A percentile compares a stretch with the other conserved stretches of the same genome.
phyloP scores from a whole-genome alignment of 2,329 filamentous ascomycete genomes.

The Chrysoporthe cubensis region DNA sequence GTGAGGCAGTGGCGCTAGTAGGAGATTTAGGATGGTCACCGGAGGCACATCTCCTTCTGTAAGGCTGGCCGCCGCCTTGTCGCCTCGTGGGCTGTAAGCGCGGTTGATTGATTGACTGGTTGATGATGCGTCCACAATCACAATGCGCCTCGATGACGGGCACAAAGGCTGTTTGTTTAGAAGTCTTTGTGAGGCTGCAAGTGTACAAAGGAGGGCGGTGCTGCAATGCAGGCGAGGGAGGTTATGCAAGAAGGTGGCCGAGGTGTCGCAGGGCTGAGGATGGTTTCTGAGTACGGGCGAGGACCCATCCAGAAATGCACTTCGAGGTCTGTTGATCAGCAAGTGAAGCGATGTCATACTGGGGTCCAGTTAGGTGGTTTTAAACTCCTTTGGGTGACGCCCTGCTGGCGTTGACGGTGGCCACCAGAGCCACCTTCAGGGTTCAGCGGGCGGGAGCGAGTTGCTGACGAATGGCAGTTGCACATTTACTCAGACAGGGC shows the following conservation, averaged over 20 bases:
- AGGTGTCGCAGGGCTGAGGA: not conserved
- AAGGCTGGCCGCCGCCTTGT: not conserved
- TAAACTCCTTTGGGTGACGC: constrained; percentile 2
- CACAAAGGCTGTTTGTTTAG: not conserved
- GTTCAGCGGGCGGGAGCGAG: constrained; percentile 5
- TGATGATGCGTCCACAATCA: not conserved
- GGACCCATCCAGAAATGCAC: not conserved
- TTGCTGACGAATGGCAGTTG: constrained; percentile 22
- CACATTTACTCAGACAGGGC: constrained; percentile 16
- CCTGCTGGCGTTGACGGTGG: not conserved
- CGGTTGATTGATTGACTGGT: not conserved
- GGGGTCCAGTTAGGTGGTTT: constrained; percentile 1
- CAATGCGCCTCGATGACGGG: not conserved
- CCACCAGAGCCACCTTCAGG: not conserved
- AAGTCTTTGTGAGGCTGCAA: not conserved
- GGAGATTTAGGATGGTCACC: not conserved
- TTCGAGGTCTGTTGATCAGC: not conserved
- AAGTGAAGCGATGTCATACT: constrained; percentile 22
- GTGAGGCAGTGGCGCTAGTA: not conserved
- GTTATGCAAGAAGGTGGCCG: not conserved
- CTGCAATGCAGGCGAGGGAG: not conserved
- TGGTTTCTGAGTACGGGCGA: not conserved
- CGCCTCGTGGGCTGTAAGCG: not conserved
- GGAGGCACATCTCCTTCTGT: not conserved
- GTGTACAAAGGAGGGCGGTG: not conserved